A percentile compares a stretch with the other conserved stretches of the same genome.
phyloP scores from a whole-genome alignment of 495 filamentous ascomycete species.

The Penicillium tannophilum region DNA sequence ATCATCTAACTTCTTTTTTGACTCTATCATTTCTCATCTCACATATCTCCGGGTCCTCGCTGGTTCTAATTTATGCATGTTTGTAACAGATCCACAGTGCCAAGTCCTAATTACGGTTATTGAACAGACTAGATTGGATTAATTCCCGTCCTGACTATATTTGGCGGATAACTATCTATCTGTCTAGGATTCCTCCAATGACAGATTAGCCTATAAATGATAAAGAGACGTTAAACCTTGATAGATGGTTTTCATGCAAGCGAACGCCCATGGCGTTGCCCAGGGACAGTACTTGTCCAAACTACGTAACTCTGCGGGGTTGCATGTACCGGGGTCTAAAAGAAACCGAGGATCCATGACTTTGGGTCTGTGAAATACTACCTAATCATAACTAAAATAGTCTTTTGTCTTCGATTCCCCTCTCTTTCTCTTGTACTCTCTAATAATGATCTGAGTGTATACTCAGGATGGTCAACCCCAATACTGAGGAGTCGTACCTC shows the following conservation, averaged over 20 bases:
- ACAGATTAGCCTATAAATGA: neutral
- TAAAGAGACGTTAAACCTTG: neutral
- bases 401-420: neutral
- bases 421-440: neutral
- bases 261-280: constrained; percentile 4
- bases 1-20: neutral
- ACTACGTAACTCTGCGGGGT: constrained; percentile 10
- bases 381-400: neutral
- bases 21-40: neutral
- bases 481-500: constrained; percentile 10
- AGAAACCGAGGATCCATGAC: neutral
- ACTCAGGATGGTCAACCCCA: neutral
- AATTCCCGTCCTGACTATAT: neutral
- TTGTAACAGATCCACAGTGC: neutral
- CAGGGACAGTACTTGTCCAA: constrained; percentile 2
- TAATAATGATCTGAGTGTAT: neutral
- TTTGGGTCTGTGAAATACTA: neutral
- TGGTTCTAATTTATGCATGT: neutral
- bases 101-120: neutral
- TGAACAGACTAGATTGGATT: neutral
- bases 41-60: neutral
- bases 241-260: neutral
- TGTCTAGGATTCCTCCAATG: neutral
- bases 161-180: neutral
- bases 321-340: constrained; percentile 6